A percentile compares a stretch with the other conserved stretches of the same genome.
These are phyloP conservation scores for Nigrospora osmanthi DNA, from an alignment of 2,329 filamentous ascomycete genomes.

Conservation along the genomic window DNA sequence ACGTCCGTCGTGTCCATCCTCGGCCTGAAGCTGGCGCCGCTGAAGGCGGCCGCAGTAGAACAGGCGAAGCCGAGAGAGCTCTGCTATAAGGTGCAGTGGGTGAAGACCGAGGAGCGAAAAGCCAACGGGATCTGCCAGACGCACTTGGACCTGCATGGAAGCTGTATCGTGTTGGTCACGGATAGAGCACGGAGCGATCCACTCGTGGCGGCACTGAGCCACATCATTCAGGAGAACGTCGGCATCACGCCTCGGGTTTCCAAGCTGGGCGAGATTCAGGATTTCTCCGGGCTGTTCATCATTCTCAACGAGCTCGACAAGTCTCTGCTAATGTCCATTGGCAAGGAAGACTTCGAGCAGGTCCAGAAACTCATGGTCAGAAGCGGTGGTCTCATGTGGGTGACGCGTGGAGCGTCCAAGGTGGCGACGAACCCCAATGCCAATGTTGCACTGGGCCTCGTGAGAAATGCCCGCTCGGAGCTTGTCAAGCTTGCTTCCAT, in stretches of 20 bases:
- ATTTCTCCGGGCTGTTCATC: slow-evolving; percentile 9
- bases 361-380: slow-evolving; percentile 7
- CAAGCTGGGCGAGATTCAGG: slow-evolving; percentile 1
- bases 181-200: neutral
- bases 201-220: neutral
- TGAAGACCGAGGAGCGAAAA: slow-evolving; percentile 1
- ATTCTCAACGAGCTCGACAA: slow-evolving; percentile 11
- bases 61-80: slow-evolving; percentile 1
- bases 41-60: neutral
- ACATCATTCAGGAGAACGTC: slow-evolving; percentile 3
- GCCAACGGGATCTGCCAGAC: neutral
- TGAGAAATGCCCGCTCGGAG: slow-evolving; percentile 16
- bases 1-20: slow-evolving; percentile 9
- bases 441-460: slow-evolving; percentile 13
- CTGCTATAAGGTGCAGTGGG: slow-evolving; percentile 13
- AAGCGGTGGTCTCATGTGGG: slow-evolving; percentile 10
- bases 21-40: slow-evolving; percentile 8
- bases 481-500: slow-evolving; percentile 9
- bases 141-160: neutral
- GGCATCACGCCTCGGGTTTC: slow-evolving; percentile 6
- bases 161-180: neutral
- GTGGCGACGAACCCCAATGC: slow-evolving; percentile 9
- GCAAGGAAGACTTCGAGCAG: slow-evolving; percentile 7
- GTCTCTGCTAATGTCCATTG: slow-evolving; percentile 7
- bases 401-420: slow-evolving; percentile 12